Percentiles rank a stretch among this genome's conserved stretches.
Evolutionary conservation across 1,284 basidiomycete genomes (phyloP).

Genomic region (Naganishia sp.): DNA sequence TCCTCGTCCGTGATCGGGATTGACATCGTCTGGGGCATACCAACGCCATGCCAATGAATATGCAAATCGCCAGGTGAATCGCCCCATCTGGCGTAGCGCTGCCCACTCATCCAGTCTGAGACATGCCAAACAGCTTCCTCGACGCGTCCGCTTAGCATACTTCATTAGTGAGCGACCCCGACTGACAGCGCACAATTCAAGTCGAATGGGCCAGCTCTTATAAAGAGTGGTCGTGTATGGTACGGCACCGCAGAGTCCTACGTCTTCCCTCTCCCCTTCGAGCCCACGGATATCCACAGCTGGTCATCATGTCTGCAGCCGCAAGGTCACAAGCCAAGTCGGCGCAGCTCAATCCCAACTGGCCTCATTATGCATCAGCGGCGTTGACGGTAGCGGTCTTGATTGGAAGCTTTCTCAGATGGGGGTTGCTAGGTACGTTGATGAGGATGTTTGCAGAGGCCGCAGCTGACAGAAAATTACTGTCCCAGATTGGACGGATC

Average conservation of each 20-base stretch:
- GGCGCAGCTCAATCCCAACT: slow-evolving; percentile 49
- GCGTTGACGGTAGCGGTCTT: slow-evolving; percentile 50
- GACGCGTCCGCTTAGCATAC: slow-evolving; percentile 1
- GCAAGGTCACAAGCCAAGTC: slow-evolving; percentile 32
- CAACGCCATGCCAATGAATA: no score
- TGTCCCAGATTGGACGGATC: slow-evolving; percentile 66
- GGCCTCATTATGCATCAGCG: slow-evolving; percentile 54
- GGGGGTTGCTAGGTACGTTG: slow-evolving; percentile 50
- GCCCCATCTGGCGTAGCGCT: no score
- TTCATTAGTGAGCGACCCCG: no score
- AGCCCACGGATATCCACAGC: neutral
- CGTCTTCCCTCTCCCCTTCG: neutral
- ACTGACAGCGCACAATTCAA: no score
- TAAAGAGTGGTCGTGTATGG: no score
- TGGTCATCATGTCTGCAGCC: slow-evolving; percentile 26
- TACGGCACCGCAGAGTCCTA: neutral
- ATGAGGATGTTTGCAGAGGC: neutral
- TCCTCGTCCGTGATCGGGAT: no score
- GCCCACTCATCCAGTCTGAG: neutral
- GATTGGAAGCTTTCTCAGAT: slow-evolving; percentile 51
- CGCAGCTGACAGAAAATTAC: neutral
- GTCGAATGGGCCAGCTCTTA: no score
- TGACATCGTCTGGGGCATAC: no score
- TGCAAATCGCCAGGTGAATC: no score
- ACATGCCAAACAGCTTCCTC: neutral